These are phyloP conservation scores for Pseudomassariella vexata DNA, from an alignment of 2,329 filamentous ascomycete species.

Conservation along the genomic window DNA sequence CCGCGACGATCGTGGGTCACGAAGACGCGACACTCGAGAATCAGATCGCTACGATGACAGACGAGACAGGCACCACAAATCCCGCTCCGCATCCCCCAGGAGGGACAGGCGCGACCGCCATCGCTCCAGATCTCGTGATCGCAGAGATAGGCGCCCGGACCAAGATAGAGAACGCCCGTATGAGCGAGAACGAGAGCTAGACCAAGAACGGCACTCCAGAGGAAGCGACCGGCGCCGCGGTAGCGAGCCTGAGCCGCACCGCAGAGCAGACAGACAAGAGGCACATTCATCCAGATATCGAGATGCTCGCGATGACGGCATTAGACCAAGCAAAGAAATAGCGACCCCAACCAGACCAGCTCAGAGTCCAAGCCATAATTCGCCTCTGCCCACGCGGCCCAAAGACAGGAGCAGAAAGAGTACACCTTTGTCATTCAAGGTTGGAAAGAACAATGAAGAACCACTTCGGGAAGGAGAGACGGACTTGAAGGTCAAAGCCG, in stretches of 20 bases:
- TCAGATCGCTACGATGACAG: constrained; percentile 20
- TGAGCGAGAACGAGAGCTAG: constrained; percentile 11
- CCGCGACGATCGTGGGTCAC: too few relatives aligned
- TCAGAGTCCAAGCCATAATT: constrained; percentile 11
- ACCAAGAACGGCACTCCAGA: constrained; percentile 3
- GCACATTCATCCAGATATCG: constrained; percentile 16
- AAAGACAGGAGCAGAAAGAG: constrained; percentile 12
- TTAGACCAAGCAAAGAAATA: constrained; percentile 12
- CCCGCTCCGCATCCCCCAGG: constrained; percentile 18
- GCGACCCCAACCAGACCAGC: constrained; percentile 11
- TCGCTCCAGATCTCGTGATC: constrained; percentile 28
- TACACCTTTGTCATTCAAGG: constrained; percentile 29
- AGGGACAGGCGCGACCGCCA: constrained; percentile 22
- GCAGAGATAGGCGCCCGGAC: constrained; percentile 27
- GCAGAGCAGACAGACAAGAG: constrained; percentile 11
- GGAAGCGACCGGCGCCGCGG: constrained; percentile 3
- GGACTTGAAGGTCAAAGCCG: constrained; percentile 10
- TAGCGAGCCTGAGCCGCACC: too few relatives aligned
- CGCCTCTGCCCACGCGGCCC: constrained; percentile 23
- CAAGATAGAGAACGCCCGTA: constrained; percentile 16
- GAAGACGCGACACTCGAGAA: too few relatives aligned
- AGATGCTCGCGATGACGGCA: constrained; percentile 12
- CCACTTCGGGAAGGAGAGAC: constrained; percentile 14
- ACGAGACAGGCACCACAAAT: constrained; percentile 17
- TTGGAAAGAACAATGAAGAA: constrained; percentile 27